A percentile compares a stretch with the other conserved stretches of the same genome.
Conservation (phyloP, 2,329 filamentous ascomycete species). For the Cercospora canescens region DNA sequence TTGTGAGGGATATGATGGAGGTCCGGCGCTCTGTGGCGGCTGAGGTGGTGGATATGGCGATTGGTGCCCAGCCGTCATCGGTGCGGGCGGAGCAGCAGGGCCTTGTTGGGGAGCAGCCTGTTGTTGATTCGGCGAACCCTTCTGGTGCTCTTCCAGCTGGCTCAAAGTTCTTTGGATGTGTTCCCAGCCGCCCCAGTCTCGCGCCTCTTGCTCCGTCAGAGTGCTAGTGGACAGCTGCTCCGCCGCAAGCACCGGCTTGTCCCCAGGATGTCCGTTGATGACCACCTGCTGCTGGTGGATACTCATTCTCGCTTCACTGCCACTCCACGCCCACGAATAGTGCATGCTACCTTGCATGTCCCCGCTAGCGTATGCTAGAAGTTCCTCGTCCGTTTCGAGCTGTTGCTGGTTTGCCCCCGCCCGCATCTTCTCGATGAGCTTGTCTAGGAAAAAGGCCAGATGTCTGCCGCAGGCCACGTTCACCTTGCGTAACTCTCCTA, state of each 20-base stretch:
- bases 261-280: constrained; percentile 20
- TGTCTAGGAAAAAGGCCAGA: constrained; percentile 75
- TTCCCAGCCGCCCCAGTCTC: constrained; percentile 80
- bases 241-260: constrained; percentile 19
- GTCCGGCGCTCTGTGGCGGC: constrained; percentile 21
- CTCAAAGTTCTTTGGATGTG: constrained; percentile 66
- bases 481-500: constrained; percentile 70
- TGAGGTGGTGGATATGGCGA: constrained; percentile 23
- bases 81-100: constrained; percentile 10
- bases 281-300: constrained; percentile 19
- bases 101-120: constrained; percentile 21
- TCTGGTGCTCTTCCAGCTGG: constrained; percentile 54
- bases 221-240: constrained; percentile 28
- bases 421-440: constrained; percentile 59
- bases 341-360: constrained; percentile 81
- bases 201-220: constrained; percentile 33
- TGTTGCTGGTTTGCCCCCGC: constrained; percentile 41
- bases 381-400: constrained; percentile 74
- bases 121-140: constrained; percentile 20
- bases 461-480: constrained; percentile 80
- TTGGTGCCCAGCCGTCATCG: constrained; percentile 6
- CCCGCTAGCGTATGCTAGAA: constrained; percentile 80
- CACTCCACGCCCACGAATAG: constrained; percentile 77
- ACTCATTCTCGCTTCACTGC: constrained; percentile 44
- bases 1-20: constrained; percentile 12